Percentiles rank a stretch among this genome's conserved stretches.
phyloP scores from a whole-genome alignment of 75 land plant species.

The Pinus taeda region DNA sequence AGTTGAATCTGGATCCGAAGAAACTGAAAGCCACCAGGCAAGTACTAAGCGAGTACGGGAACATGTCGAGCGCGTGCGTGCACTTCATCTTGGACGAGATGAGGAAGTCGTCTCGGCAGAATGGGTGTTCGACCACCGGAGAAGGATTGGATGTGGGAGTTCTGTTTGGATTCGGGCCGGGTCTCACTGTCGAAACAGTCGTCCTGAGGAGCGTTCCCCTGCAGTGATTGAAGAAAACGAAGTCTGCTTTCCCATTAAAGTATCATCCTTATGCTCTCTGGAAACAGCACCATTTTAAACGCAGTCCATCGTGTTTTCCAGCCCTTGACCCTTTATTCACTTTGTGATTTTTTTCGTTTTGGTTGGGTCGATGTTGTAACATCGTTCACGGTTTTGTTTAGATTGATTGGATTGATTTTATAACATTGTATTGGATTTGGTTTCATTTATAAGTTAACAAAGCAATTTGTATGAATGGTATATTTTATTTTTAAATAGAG shows the following conservation, averaged over 20 bases:
- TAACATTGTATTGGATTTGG: no score
- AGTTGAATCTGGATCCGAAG: constrained; percentile 16
- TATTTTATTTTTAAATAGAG: no score
- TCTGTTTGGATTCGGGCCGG: constrained; percentile 41
- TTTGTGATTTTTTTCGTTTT: no score
- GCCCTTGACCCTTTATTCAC: no score
- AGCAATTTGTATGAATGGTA: no score
- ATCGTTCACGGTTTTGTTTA: no score
- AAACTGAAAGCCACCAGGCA: constrained; percentile 37
- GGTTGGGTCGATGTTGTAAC: no score
- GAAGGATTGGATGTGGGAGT: constrained; percentile 49
- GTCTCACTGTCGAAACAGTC: constrained; percentile 48
- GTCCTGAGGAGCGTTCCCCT: constrained; percentile 1
- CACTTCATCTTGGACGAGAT: constrained; percentile 39
- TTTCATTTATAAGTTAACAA: no score
- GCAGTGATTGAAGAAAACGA: neutral
- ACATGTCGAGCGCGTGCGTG: constrained; percentile 13
- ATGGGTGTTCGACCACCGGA: constrained; percentile 26
- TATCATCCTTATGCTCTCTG: no score
- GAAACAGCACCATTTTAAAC: no score
- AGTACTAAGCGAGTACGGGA: constrained; percentile 32
- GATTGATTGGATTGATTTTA: no score
- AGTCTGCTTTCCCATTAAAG: constrained; percentile 1
- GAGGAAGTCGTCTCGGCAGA: constrained; percentile 18
- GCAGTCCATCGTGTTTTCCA: no score